Percentiles rank a stretch among this genome's conserved stretches.
Conservation (phyloP, 2,329 filamentous ascomycete species). For the Epichloe elymi region DNA sequence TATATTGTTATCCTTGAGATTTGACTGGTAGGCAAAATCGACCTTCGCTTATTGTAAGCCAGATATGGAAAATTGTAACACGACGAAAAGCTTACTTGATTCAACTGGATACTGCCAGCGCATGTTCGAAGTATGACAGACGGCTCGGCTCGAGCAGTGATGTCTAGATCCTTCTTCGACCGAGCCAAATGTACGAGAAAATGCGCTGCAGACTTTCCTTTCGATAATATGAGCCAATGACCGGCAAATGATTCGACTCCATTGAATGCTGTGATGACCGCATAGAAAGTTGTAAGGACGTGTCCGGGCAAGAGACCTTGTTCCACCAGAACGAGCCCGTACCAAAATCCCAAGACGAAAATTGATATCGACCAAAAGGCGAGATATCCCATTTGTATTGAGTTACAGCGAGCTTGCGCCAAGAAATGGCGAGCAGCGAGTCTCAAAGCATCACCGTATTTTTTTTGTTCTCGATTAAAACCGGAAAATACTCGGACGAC, state of each 20-base stretch:
- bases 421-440: slow-evolving; percentile 50
- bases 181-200: slow-evolving; percentile 38
- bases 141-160: neutral
- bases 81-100: slow-evolving; percentile 38
- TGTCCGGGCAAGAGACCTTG: slow-evolving; percentile 48
- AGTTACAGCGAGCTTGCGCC: slow-evolving; percentile 53
- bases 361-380: slow-evolving; percentile 63
- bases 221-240: slow-evolving; percentile 63
- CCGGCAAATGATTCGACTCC: slow-evolving; percentile 62
- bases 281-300: slow-evolving; percentile 76
- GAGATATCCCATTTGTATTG: slow-evolving; percentile 59
- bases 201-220: slow-evolving; percentile 62
- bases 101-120: slow-evolving; percentile 55
- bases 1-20: slow-evolving; percentile 47
- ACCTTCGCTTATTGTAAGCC: slow-evolving; percentile 34
- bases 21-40: slow-evolving; percentile 70
- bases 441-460: slow-evolving; percentile 46
- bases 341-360: slow-evolving; percentile 87
- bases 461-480: slow-evolving; percentile 52
- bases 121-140: slow-evolving; percentile 29
- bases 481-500: slow-evolving; percentile 80
- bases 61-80: neutral
- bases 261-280: slow-evolving; percentile 63
- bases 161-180: neutral
- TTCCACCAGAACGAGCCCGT: slow-evolving; percentile 58